Base-by-base conservation (phyloP, 2,329 filamentous ascomycete genomes). In the Macrophomina phaseolina region DNA sequence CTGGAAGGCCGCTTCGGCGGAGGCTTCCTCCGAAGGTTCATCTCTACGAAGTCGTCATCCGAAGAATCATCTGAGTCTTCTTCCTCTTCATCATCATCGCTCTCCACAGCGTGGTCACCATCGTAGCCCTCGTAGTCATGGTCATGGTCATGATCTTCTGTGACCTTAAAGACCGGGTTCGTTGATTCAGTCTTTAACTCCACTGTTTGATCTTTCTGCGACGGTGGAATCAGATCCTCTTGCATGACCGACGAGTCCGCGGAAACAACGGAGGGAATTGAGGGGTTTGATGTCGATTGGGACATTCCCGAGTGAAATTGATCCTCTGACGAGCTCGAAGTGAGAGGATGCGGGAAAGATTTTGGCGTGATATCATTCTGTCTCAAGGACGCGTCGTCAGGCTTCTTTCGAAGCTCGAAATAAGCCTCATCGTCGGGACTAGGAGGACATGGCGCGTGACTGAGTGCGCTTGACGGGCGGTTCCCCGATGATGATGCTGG, bases 241-340 rank as follows among this genome's bases (percentile, higher is more conserved):
- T 77, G 76, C 18, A 78, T 79, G 18, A 81, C 67, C 8, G 81
- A 83, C 0, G 82, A 84, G 45, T 77, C 78, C 45, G 81, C 81
- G 1, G 82, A 84, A n/a, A 80, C 78, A 16, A 82, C 79, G 8
- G 83, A 85, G 1, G 83, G 83, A 30, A 84, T 83, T 0, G 83
- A 85, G 11, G 82, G 82, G 66, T 84, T 82, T 9, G 82, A 84
- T 8, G 81, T 81, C 5, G 81, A 83, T 70, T 82, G 81, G 30
- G 83, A 84, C 67, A 83, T 81, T 45, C 74, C 76, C 3, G 81
- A 81, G 12, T 79, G 79, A 62, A 84, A 80, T 51, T 80, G 79
- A 61, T 81, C 79, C 48, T 84, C 82, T 5, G 82, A 84, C 5
- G 82, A 83, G 70, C 79, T 83, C 14, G 82, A 82, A 4, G 78